Evolutionary conservation across 306 rosid genomes (phyloP), one percentile per base, ranked within the genome.

Genomic region (Mimosa pudica): DNA sequence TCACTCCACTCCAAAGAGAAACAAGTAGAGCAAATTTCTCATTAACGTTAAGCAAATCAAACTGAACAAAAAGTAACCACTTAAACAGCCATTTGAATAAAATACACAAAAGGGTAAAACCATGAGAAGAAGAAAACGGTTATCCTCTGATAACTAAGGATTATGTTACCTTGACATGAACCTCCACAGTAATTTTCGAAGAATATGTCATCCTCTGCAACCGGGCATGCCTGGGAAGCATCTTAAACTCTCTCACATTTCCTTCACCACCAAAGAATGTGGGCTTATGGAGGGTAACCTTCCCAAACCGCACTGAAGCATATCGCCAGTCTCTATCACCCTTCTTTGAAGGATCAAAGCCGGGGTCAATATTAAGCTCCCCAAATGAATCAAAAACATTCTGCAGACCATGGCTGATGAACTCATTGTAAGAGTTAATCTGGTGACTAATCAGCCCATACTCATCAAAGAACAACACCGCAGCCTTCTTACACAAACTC

Each of bases 181-280:
- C 75, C 18, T 76, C 52, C 51, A 89, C 86, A 82, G 86, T 91
- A 80, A 96, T 89, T 73, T 89, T 88, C 0, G 98, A 77, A 2
- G 97, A 84, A 51, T 93, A 96, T 0, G 99, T 93, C 99, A 96
- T 96, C 81, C 93, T 96, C 86, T 93, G 99, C 32, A 96, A 83
- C 2, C 99, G 82, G 18, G 99, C 99, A 76, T 93, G 98, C 69
- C 97, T 85, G 0, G 99, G 99, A 70, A 93, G 86, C 97, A 96
- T 81, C 51, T 90, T 84, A 44, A 81, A 84, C 77, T 91, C 97
- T 10, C 81, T 85, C 3, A 78, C 80, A 44, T 84, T 87, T n/a
- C 79, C 91, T 10, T 85, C 87, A 16, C 96, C 94, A 35, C 93
- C 91, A 94, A 94, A 95, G 66, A 91, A 91, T 74, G 35, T 91